phyloP scores from a whole-genome alignment of 768 basidiomycete genomes.

The Coprinellus micaceus region DNA sequence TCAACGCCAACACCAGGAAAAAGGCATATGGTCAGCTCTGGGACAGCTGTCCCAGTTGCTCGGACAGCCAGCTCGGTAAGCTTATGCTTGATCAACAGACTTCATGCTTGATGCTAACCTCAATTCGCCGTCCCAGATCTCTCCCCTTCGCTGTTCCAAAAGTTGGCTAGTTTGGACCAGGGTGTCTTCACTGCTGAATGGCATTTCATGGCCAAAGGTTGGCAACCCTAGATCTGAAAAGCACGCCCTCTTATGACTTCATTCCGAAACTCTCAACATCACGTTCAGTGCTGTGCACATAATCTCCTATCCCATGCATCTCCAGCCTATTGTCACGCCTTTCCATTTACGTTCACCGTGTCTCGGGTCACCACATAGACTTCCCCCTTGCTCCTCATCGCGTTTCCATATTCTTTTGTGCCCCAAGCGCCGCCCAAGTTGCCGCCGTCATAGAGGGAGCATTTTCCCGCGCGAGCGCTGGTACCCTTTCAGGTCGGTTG shows the following conservation, averaged over 20 bases:
- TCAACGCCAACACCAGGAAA: slow-evolving; percentile 53
- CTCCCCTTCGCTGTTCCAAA: slow-evolving; percentile 58
- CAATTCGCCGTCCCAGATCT: slow-evolving; percentile 44
- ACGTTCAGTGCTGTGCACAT: not conserved
- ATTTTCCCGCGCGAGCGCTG: no score
- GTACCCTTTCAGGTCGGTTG: no score
- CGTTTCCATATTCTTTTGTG: no score
- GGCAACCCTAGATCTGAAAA: slow-evolving; percentile 33
- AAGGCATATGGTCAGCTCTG: slow-evolving; percentile 45
- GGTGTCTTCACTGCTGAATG: slow-evolving; percentile 57
- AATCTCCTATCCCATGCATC: not conserved
- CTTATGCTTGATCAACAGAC: not conserved
- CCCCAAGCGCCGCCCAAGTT: no score
- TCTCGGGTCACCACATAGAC: no score
- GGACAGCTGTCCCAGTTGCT: slow-evolving; percentile 61
- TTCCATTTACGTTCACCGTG: no score
- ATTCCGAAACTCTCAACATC: not conserved
- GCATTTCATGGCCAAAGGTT: slow-evolving; percentile 53
- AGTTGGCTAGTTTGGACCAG: slow-evolving; percentile 41
- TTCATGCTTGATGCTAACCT: not conserved
- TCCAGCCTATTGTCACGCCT: no score
- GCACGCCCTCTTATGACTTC: not conserved
- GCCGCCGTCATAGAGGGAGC: no score
- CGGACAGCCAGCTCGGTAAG: slow-evolving; percentile 53
- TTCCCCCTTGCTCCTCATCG: no score